These are phyloP conservation scores for Carallia brachiata DNA, from an alignment of 345 rosid species.

Conservation along the genomic window DNA sequence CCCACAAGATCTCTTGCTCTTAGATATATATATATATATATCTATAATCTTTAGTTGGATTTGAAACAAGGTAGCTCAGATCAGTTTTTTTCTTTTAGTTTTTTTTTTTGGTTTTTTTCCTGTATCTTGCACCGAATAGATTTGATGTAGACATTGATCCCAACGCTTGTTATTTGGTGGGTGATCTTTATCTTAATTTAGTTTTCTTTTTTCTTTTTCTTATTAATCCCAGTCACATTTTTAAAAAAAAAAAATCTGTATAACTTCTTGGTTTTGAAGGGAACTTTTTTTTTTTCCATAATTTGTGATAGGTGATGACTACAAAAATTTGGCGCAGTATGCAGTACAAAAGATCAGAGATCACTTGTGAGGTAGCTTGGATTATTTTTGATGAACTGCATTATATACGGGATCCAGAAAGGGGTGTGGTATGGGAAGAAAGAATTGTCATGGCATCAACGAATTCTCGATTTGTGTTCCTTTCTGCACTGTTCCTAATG, in stretches of 20 bases:
- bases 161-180: too few relatives aligned
- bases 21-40: too few relatives aligned
- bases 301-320: conserved; percentile 79
- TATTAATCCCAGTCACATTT: neutral
- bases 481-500: conserved; percentile 99
- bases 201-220: neutral
- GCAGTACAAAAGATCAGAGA: conserved; percentile 95
- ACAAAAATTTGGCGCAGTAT: conserved; percentile 99
- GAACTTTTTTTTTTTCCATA: neutral
- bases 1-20: too few relatives aligned
- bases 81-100: too few relatives aligned
- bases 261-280: conserved; percentile 4
- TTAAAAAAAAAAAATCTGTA: neutral
- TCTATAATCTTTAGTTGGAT: too few relatives aligned
- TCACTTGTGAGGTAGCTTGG: conserved; percentile 96
- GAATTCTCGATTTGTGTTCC: conserved; percentile 87
- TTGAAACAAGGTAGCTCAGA: too few relatives aligned
- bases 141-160: too few relatives aligned
- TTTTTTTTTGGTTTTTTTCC: too few relatives aligned
- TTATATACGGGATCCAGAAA: conserved; percentile 97
- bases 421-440: conserved; percentile 99
- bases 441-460: conserved; percentile 99
- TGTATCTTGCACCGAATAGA: too few relatives aligned
- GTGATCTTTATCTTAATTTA: neutral
- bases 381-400: conserved; percentile 96